A percentile compares a stretch with the other conserved stretches of the same genome.
Evolutionary conservation across 208 protist species (phyloP).

Genomic region (Novymonas esmeraldas): DNA sequence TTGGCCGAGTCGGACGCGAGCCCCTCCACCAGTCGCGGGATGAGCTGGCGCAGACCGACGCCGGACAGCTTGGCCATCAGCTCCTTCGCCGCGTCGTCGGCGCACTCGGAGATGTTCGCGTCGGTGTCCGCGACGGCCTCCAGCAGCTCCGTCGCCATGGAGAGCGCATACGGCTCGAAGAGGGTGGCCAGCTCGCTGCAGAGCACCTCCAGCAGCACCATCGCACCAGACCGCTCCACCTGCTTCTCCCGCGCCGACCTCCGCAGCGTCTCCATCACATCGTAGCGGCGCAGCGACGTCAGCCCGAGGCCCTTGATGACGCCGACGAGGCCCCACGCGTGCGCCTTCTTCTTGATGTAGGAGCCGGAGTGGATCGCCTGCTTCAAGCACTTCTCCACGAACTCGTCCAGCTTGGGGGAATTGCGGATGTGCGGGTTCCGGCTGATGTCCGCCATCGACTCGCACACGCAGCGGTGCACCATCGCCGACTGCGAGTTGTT

Average conservation of each 20-base stretch:
- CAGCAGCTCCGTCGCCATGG: conserved; percentile 67
- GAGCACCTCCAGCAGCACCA: conserved; percentile 89
- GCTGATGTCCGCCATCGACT: conserved; percentile 89
- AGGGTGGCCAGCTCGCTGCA: conserved; percentile 72
- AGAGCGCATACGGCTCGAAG: conserved; percentile 90
- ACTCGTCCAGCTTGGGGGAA: conserved; percentile 83
- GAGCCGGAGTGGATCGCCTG: conserved; percentile 82
- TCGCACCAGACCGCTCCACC: conserved; percentile 76
- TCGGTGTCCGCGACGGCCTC: conserved; percentile 86
- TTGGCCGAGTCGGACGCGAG: conserved; percentile 84
- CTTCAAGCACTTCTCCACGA: conserved; percentile 92
- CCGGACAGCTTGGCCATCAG: conserved; percentile 80
- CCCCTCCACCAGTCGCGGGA: conserved; percentile 73
- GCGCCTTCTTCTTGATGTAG: conserved; percentile 93
- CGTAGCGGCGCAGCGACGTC: conserved; percentile 68
- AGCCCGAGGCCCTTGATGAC: conserved; percentile 87
- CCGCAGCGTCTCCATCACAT: conserved; percentile 69
- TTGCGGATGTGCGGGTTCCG: conserved; percentile 66
- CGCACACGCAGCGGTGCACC: conserved; percentile 90
- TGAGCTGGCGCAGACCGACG: conserved; percentile 89
- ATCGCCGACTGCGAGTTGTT: conserved; percentile 89
- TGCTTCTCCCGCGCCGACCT: conserved; percentile 73
- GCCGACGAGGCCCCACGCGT: conserved; percentile 86
- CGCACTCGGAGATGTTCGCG: conserved; percentile 85
- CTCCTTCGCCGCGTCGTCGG: conserved; percentile 84